Evolutionary conservation across 1,139 yeast genomes (phyloP).

Genomic region (Blastobotrys serpentis): DNA sequence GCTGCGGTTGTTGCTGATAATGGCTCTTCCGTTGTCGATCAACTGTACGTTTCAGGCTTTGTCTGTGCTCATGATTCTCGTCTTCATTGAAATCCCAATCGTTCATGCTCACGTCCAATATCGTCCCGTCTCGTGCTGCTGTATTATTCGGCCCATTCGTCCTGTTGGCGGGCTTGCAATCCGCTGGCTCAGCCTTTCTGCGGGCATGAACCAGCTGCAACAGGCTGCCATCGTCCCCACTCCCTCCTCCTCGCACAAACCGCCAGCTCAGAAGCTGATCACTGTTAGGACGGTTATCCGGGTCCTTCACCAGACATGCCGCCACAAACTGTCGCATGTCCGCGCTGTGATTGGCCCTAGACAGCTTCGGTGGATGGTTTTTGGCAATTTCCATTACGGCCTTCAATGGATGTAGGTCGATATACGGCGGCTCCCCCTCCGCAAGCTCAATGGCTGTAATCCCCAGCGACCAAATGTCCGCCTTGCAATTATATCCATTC

Average conservation of each 20-base stretch:
- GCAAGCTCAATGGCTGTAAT: constrained; percentile 55
- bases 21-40: constrained; percentile 2
- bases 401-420: constrained; percentile 64
- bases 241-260: constrained; percentile 9
- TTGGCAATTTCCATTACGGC: constrained; percentile 71
- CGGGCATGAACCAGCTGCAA: too few species aligned
- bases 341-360: constrained; percentile 43
- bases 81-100: constrained; percentile 19
- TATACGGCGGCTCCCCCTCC: constrained; percentile 79
- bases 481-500: constrained; percentile 83
- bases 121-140: too few species aligned
- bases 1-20: neutral
- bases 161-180: neutral
- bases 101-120: constrained; percentile 3
- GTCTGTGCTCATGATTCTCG: constrained; percentile 13
- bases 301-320: constrained; percentile 59
- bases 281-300: constrained; percentile 44
- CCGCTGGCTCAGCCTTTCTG: neutral
- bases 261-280: constrained; percentile 23
- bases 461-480: constrained; percentile 88
- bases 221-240: neutral
- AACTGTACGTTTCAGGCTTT: constrained; percentile 12
- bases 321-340: constrained; percentile 58
- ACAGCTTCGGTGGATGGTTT: constrained; percentile 62
- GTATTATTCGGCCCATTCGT: too few species aligned